phyloP scores from a whole-genome alignment of 768 basidiomycete species.

The Cystobasidium ongulense region DNA sequence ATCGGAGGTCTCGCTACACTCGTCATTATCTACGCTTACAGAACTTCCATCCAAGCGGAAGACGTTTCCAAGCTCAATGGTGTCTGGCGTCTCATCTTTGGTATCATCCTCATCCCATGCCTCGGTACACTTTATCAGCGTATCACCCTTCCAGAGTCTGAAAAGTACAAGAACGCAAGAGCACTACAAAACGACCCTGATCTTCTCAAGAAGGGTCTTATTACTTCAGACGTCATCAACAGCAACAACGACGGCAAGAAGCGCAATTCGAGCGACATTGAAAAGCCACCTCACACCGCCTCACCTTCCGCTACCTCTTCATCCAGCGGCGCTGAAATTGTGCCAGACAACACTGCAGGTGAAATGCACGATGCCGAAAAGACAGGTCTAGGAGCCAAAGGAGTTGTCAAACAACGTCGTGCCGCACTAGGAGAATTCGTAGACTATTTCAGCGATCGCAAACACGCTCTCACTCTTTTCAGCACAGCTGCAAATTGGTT shows the following conservation, averaged over 20 bases:
- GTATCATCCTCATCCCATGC: slow-evolving; percentile 66
- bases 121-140: slow-evolving; percentile 68
- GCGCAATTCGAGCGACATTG: slow-evolving; percentile 9
- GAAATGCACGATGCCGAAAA: not conserved
- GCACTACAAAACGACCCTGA: slow-evolving; percentile 30
- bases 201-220: slow-evolving; percentile 39
- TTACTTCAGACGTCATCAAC: slow-evolving; percentile 39
- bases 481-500: slow-evolving; percentile 68
- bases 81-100: slow-evolving; percentile 68
- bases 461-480: slow-evolving; percentile 59
- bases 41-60: slow-evolving; percentile 56
- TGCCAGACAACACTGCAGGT: slow-evolving; percentile 1
- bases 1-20: slow-evolving; percentile 58
- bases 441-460: slow-evolving; percentile 64
- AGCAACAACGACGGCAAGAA: not conserved
- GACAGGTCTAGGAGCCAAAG: slow-evolving; percentile 5
- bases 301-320: not conserved
- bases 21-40: slow-evolving; percentile 59
- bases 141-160: slow-evolving; percentile 61
- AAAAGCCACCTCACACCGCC: slow-evolving; percentile 9
- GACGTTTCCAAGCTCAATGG: slow-evolving; percentile 61
- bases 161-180: slow-evolving; percentile 36
- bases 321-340: slow-evolving; percentile 2
- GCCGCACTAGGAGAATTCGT: slow-evolving; percentile 8
- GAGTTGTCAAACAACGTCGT: slow-evolving; percentile 38